Evolutionary conservation across 2,329 filamentous ascomycete genomes (phyloP).

Genomic region (Pochonia chlamydosporia): DNA sequence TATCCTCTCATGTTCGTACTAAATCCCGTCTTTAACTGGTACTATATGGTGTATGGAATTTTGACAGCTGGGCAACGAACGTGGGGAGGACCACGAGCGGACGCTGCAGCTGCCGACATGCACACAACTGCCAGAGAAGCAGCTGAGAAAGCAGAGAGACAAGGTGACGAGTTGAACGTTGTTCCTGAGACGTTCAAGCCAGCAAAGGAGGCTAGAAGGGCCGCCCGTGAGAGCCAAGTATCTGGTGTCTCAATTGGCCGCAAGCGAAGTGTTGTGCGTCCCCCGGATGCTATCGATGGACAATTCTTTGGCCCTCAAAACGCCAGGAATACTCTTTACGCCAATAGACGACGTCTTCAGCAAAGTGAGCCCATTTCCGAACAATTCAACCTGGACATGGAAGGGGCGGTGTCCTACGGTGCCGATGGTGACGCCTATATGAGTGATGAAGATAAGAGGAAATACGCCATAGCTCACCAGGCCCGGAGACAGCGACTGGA

Average conservation of each 20-base stretch:
- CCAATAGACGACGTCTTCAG: background rate
- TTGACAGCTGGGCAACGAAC: constrained; percentile 91
- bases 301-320: constrained; percentile 63
- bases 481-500: constrained; percentile 31
- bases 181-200: constrained; percentile 78
- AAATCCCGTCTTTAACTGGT: constrained; percentile 97
- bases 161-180: constrained; percentile 84
- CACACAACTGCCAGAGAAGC: constrained; percentile 74
- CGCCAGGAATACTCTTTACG: background rate
- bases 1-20: constrained; percentile 94
- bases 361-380: background rate
- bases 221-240: constrained; percentile 21
- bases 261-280: constrained; percentile 58
- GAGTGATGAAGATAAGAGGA: constrained; percentile 68
- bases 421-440: constrained; percentile 67
- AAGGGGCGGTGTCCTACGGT: background rate
- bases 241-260: constrained; percentile 33
- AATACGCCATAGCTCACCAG: constrained; percentile 65
- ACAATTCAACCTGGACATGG: background rate
- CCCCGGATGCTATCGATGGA: constrained; percentile 69
- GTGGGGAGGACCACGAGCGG: constrained; percentile 89
- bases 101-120: constrained; percentile 74
- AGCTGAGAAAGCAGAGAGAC: constrained; percentile 71
- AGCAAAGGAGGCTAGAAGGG: constrained; percentile 43
- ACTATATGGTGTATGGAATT: constrained; percentile 96